Percentiles rank a stretch among this genome's conserved stretches.
phyloP scores from a whole-genome alignment of 1,284 basidiomycete species.

The Microbotryum scabiosae region DNA sequence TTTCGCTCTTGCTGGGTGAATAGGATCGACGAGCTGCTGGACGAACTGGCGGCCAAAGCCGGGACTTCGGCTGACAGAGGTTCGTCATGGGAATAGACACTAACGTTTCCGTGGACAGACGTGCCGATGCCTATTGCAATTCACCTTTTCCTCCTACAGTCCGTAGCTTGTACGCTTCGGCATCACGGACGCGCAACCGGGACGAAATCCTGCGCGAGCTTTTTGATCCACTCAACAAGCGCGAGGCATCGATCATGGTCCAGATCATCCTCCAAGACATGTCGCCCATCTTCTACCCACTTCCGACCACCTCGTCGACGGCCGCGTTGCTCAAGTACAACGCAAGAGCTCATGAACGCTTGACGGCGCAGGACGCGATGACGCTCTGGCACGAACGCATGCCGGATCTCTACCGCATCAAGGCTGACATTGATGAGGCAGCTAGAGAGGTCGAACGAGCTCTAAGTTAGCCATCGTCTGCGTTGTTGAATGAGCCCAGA shows the following conservation, averaged over 20 bases:
- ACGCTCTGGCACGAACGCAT: slow-evolving; percentile 60
- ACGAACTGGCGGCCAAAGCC: slow-evolving; percentile 61
- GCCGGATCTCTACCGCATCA: slow-evolving; percentile 50
- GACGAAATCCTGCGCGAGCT: slow-evolving; percentile 49
- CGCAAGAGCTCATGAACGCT: slow-evolving; percentile 48
- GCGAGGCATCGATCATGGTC: slow-evolving; percentile 56
- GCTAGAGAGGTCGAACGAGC: slow-evolving; percentile 48
- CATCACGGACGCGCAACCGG: slow-evolving; percentile 36
- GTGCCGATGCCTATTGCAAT: background rate
- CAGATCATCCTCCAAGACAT: slow-evolving; percentile 80
- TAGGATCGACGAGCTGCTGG: slow-evolving; percentile 55
- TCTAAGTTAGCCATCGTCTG: slow-evolving; percentile 23
- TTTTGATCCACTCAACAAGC: slow-evolving; percentile 51
- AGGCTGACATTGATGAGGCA: slow-evolving; percentile 54
- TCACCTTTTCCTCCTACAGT: background rate
- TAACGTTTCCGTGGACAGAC: background rate
- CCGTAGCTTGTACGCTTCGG: slow-evolving; percentile 15
- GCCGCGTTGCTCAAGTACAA: slow-evolving; percentile 51
- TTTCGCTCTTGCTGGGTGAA: no score
- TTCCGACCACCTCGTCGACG: slow-evolving; percentile 42
- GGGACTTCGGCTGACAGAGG: slow-evolving; percentile 49
- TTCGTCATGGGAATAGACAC: background rate
- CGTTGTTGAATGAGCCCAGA: no score
- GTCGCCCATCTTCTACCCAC: slow-evolving; percentile 62
- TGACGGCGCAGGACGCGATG: slow-evolving; percentile 60